Percentiles rank a stretch among this genome's conserved stretches.
Evolutionary conservation across 2,329 filamentous ascomycete species (phyloP).

Genomic region (Fusarium marasasianum): DNA sequence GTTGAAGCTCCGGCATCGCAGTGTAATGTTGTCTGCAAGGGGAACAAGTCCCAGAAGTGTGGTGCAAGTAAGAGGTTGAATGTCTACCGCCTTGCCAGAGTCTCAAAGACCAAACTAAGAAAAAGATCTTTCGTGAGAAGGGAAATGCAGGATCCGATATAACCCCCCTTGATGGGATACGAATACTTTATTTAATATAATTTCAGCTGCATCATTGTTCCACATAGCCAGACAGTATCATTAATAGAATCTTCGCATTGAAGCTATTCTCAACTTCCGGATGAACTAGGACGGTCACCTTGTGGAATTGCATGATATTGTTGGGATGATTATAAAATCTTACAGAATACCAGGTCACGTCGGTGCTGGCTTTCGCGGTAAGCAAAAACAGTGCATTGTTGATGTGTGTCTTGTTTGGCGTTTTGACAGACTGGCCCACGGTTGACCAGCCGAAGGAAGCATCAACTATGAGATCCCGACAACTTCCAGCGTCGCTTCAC

Average conservation of each 20-base stretch:
- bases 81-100: constrained; percentile 24
- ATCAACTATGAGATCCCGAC: neutral
- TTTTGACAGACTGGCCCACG: neutral
- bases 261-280: neutral
- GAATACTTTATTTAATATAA: neutral
- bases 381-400: too few relatives aligned
- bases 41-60: constrained; percentile 24
- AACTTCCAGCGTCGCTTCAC: neutral
- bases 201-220: neutral
- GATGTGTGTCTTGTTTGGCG: too few relatives aligned
- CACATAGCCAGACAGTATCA: neutral
- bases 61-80: constrained; percentile 22
- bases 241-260: neutral
- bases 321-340: neutral
- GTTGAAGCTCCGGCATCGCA: constrained; percentile 13
- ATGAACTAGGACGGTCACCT: too few relatives aligned
- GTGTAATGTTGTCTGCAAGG: constrained; percentile 26
- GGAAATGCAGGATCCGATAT: neutral
- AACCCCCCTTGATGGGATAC: neutral
- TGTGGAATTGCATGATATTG: neutral
- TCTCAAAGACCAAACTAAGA: neutral
- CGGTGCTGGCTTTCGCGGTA: too few relatives aligned
- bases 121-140: neutral
- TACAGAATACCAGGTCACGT: too few relatives aligned
- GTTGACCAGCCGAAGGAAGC: neutral